These are phyloP conservation scores for Pseudocercospora fuligena DNA, from an alignment of 2,329 filamentous ascomycete genomes.

Conservation along the genomic window DNA sequence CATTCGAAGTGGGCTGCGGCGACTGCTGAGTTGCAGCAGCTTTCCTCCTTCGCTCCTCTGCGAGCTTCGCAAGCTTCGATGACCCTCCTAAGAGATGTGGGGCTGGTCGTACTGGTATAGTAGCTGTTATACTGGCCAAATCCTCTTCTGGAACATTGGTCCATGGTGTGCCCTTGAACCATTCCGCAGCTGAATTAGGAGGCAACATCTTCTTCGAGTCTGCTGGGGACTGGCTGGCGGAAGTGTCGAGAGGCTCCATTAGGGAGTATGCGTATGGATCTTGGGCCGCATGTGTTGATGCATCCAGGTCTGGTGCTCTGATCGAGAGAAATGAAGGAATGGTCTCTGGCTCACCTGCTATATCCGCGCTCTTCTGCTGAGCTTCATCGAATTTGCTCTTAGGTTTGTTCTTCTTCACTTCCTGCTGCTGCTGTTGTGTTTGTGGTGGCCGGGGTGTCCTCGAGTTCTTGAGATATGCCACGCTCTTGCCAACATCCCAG, in stretches of 20 bases:
- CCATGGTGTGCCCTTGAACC: constrained; percentile 89
- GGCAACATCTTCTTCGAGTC: constrained; percentile 18
- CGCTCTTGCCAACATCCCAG: constrained; percentile 86
- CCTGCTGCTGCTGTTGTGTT: constrained; percentile 35
- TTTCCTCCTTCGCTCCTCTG: constrained; percentile 84
- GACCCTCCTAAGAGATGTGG: constrained; percentile 77
- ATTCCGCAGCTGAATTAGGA: constrained; percentile 56
- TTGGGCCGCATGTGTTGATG: background rate
- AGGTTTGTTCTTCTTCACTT: constrained; percentile 48
- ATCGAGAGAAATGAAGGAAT: constrained; percentile 13
- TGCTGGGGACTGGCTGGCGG: constrained; percentile 30
- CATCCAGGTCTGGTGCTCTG: background rate
- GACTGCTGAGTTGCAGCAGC: constrained; percentile 50
- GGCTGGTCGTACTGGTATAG: constrained; percentile 58
- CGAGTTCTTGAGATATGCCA: constrained; percentile 71
- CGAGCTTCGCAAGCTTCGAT: constrained; percentile 89
- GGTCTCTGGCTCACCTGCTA: constrained; percentile 51
- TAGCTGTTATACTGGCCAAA: constrained; percentile 62
- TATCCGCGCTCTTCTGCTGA: constrained; percentile 48
- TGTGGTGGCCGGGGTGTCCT: constrained; percentile 33
- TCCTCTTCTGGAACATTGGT: constrained; percentile 70
- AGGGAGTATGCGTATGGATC: background rate
- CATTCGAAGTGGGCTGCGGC: constrained; percentile 13
- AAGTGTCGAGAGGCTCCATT: constrained; percentile 21
- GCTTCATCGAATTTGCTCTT: constrained; percentile 54